phyloP scores from a whole-genome alignment of 2,329 filamentous ascomycete species.

The Clonostachys rhizophaga region DNA sequence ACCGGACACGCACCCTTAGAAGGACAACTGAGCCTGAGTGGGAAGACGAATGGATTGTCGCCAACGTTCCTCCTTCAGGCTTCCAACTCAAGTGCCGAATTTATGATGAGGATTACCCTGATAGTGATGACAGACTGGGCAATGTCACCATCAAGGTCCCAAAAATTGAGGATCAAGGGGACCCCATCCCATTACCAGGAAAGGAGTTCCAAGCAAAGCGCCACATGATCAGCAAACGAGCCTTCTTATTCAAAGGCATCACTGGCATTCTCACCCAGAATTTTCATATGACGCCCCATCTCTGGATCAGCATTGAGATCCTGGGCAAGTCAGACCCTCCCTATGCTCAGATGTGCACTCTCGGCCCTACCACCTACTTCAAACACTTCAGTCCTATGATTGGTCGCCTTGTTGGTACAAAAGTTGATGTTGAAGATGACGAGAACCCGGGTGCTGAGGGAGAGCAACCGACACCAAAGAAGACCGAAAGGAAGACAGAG shows the following conservation, averaged over 20 bases:
- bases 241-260: conserved; percentile 70
- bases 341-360: conserved; percentile 69
- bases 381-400: conserved; percentile 89
- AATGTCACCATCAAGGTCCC: conserved; percentile 71
- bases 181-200: conserved; percentile 55
- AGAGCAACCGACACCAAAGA: conserved; percentile 3
- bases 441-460: conserved; percentile 7
- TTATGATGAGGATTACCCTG: conserved; percentile 84
- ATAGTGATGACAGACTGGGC: conserved; percentile 83
- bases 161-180: conserved; percentile 59
- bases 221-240: conserved; percentile 80
- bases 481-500: conserved; percentile 47
- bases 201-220: conserved; percentile 72
- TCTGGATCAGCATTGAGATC: conserved; percentile 73
- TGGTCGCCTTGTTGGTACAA: conserved; percentile 71
- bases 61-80: conserved; percentile 75
- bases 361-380: conserved; percentile 71
- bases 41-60: conserved; percentile 84
- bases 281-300: conserved; percentile 62
- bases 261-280: conserved; percentile 57
- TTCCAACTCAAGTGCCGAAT: conserved; percentile 82
- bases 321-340: conserved; percentile 69
- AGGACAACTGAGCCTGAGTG: conserved; percentile 71
- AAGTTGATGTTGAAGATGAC: conserved; percentile 57
- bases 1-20: conserved; percentile 73